phyloP scores from a whole-genome alignment of 2,329 filamentous ascomycete genomes.

The Trichoderma citrinoviride region DNA sequence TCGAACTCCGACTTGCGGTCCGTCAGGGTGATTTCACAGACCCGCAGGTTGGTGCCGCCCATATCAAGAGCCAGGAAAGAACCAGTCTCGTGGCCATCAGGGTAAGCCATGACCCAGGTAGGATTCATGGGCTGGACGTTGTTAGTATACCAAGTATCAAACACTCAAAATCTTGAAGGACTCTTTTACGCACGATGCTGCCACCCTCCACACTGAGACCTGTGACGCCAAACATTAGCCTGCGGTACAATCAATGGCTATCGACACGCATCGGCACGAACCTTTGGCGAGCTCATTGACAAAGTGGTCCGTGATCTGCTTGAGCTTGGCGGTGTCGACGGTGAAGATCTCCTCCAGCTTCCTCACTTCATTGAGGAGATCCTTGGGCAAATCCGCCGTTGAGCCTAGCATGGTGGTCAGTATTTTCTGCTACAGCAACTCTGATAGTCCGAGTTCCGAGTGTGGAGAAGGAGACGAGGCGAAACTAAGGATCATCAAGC shows the following conservation, averaged over 20 bases:
- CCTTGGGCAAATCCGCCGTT: slow-evolving; percentile 85
- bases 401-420: slow-evolving; percentile 59
- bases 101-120: slow-evolving; percentile 91
- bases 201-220: slow-evolving; percentile 84
- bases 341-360: slow-evolving; percentile 81
- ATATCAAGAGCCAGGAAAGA: slow-evolving; percentile 90
- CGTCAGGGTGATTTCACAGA: slow-evolving; percentile 87
- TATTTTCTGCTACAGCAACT: background rate
- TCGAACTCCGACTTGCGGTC: slow-evolving; percentile 87
- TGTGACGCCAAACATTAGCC: slow-evolving; percentile 1
- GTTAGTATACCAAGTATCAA: slow-evolving; percentile 24
- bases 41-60: slow-evolving; percentile 92
- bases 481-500: background rate
- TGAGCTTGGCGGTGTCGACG: slow-evolving; percentile 74
- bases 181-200: slow-evolving; percentile 69
- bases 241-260: background rate
- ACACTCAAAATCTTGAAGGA: background rate
- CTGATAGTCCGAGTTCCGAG: too few relatives aligned
- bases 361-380: slow-evolving; percentile 76
- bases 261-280: slow-evolving; percentile 33
- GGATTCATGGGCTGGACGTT: slow-evolving; percentile 83
- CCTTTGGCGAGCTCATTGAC: slow-evolving; percentile 83
- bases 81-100: slow-evolving; percentile 81
- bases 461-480: background rate
- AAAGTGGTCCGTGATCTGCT: slow-evolving; percentile 88